Evolutionary conservation across 129 eudicot genomes (phyloP), one percentile per base, ranked within the genome.

Genomic region (Glebionis coronaria): DNA sequence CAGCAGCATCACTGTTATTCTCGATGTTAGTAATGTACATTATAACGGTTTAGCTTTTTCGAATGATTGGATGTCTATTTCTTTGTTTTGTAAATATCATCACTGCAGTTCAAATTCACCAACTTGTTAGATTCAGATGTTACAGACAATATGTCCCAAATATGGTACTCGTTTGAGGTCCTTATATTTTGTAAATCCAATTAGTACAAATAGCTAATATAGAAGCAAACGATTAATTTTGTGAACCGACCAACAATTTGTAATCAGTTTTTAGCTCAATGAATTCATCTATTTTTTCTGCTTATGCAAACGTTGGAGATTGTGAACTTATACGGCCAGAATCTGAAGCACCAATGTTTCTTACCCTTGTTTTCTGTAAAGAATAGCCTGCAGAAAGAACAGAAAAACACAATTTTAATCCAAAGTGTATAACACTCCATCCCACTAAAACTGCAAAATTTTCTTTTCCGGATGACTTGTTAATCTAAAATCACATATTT

Each of bases 341-440:
- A 94, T 94, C 66, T 89, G 92, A 46, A 94, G 97, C 65, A 89
- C 99, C 75, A 84, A 77, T 13, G 93, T 81, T 83, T 94, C 97
- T 72, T 84, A 93, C 23, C 99, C 97, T 73, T 86, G 87, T 71
- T 90, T 94, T 68, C 95, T 72, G 72, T 89, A 94, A 50, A 89
- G 88, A 60, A 94, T 87, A 77, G 98, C 98, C 97, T 93, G 96
- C 65, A 68, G 77, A 70, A n/a, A 56, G 66, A 75, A 10, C 19
- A 67, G 28, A 15, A 59, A 74, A 76, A 55, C 47, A 56, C 15
- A 65, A 53, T 31, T 62, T 35, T 53, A 73, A 44, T 63, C 25
- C 63, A 40, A 62, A 13, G 25, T 35, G 40, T 49, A 71, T 59
- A 25, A 58, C 19, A 45, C 38, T 59, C 58, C 35, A 25, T n/a